A percentile compares a stretch with the other conserved stretches of the same genome.
phyloP scores from a whole-genome alignment of 129 eudicot genomes.

The Flaveria bidentis region DNA sequence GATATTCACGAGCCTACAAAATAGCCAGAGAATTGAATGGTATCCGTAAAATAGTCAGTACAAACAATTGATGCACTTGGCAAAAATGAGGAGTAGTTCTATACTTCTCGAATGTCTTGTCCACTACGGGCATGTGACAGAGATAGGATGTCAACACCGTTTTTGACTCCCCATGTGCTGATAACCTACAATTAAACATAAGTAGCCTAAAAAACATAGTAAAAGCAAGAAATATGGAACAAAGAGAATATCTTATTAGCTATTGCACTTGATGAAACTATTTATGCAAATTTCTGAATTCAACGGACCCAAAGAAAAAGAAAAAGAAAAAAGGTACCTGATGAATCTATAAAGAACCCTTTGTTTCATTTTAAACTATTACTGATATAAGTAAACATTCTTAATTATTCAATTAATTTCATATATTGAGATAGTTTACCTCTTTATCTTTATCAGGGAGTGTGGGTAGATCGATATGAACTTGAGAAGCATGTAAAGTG shows the following conservation, averaged over 20 bases:
- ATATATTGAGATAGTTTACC: conserved; percentile 38
- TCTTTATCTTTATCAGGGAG: conserved; percentile 85
- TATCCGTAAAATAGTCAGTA: neutral
- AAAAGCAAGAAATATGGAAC: conserved; percentile 8
- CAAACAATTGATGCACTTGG: neutral
- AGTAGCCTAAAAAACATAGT: conserved; percentile 25
- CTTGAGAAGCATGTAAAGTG: conserved; percentile 83
- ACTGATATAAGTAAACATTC: neutral
- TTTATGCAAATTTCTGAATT: neutral
- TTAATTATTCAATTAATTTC: neutral
- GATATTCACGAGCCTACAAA: conserved; percentile 75
- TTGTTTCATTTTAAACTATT: neutral
- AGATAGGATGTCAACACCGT: conserved; percentile 83
- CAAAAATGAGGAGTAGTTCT: conserved; percentile 6
- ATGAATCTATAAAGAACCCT: neutral
- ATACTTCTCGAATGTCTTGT: conserved; percentile 78
- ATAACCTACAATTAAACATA: conserved; percentile 53
- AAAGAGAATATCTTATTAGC: neutral
- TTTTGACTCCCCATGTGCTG: conserved; percentile 85
- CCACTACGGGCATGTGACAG: conserved; percentile 78
- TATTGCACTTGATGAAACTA: neutral
- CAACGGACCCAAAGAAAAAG: neutral
- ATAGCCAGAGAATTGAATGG: conserved; percentile 5
- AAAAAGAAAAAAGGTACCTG: neutral
- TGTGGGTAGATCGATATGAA: conserved; percentile 81